Evolutionary conservation across 140 eudicot genomes (phyloP), one percentile per base, ranked within the genome.

Genomic region (Bidens hawaiensis): DNA sequence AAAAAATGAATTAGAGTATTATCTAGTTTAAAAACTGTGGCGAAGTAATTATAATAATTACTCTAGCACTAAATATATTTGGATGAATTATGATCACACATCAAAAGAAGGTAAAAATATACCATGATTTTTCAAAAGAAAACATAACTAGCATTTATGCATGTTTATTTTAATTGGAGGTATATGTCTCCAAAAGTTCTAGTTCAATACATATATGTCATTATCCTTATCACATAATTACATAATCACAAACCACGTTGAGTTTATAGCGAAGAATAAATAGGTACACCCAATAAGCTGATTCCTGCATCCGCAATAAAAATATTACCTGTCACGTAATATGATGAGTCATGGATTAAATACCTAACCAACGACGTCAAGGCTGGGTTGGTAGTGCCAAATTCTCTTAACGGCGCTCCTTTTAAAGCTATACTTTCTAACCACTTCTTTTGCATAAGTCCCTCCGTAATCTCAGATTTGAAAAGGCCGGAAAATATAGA

Each of bases 351-450:
- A 30, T 63, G 73, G 40, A 76, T 48, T 11, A 76, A 33, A 31
- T 54, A 76, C 24, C 64, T 67, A 21, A 70, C 60, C 2, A 76
- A 10, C 1, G 81, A 76, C 6, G 81, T 76, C 68, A 76, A n/a
- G 4, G 64, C 65, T 0, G 81, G 77, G 52, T 69, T 33, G 15
- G 36, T 23, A 1, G 61, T 56, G 23, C 76, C 76, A 24, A 69
- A 18, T 0, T 50, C 60, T n/a, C n/a, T n/a, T n/a, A n/a, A n/a
- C 1, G 73, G 77, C 25, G 57, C 9, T 0, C 14, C 36, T 15
- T 14, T 70, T 45, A 34, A 27, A 27, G 24, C 53, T 7, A 70
- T 43, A 7, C 64, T 70, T 30, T 57, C 27, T 3, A 69, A 1
- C 73, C 65, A 42, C 26, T 68, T 55, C 30, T 68, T 68, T 42